phyloP scores from a whole-genome alignment of 768 basidiomycete genomes.

The Lentinus tigrinus region DNA sequence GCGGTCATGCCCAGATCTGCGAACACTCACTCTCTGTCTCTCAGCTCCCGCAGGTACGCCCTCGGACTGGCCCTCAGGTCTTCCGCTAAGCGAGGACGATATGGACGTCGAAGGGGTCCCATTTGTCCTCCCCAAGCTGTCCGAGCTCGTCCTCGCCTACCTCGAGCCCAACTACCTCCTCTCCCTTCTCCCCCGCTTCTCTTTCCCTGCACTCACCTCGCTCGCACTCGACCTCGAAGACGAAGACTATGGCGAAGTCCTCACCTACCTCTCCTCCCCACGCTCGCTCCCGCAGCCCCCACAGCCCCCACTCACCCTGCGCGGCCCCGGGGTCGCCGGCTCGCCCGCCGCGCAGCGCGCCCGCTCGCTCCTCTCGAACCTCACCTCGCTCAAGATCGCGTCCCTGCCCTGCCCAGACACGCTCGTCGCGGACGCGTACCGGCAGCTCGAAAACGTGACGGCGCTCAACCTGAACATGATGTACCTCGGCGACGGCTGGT shows the following conservation, averaged over 20 bases:
- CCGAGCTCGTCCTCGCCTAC: conserved; percentile 33
- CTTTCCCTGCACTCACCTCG: conserved; percentile 34
- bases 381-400: conserved; percentile 53
- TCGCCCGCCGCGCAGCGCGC: conserved; percentile 13
- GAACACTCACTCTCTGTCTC: conserved; percentile 47
- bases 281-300: conserved; percentile 27
- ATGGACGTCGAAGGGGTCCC: conserved; percentile 11
- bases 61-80: conserved; percentile 32
- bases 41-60: conserved; percentile 55
- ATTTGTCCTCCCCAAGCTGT: conserved; percentile 24
- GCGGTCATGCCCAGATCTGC: conserved; percentile 50
- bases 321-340: conserved; percentile 13
- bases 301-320: not conserved
- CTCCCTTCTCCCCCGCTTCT: conserved; percentile 33
- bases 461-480: conserved; percentile 40
- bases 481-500: conserved; percentile 31
- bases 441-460: conserved; percentile 47
- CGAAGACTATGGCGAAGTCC: conserved; percentile 53
- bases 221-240: conserved; percentile 55
- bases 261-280: conserved; percentile 41
- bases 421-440: conserved; percentile 39
- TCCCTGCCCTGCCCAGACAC: conserved; percentile 43
- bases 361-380: conserved; percentile 45
- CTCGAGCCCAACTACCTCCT: conserved; percentile 30
- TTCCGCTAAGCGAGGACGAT: conserved; percentile 16